A percentile compares a stretch with the other conserved stretches of the same genome.
These are phyloP conservation scores for Gastrodia elata DNA, from an alignment of 106 monocot genomes.

Conservation along the genomic window DNA sequence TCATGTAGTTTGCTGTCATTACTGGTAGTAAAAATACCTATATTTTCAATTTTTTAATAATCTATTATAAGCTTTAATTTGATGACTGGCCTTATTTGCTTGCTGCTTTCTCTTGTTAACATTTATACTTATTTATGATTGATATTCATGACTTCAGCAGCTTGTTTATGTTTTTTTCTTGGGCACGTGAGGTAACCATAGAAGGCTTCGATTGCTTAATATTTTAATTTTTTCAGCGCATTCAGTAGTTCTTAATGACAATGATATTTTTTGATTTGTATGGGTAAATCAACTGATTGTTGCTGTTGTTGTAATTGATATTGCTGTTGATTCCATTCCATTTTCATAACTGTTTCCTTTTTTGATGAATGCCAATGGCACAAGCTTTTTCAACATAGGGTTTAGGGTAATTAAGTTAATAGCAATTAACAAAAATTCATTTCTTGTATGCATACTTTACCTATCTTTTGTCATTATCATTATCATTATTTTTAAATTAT, in stretches of 20 bases:
- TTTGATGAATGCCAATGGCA: neutral
- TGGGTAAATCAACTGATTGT: neutral
- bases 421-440: too few species aligned
- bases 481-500: neutral
- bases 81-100: neutral
- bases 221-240: neutral
- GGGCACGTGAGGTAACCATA: neutral
- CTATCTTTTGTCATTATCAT: neutral
- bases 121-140: neutral
- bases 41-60: neutral
- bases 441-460: neutral
- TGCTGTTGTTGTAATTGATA: neutral
- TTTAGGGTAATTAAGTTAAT: too few species aligned
- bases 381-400: neutral
- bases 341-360: neutral
- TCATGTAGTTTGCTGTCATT: slow-evolving; percentile 4
- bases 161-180: neutral
- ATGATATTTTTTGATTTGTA: neutral
- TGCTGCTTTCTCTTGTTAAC: neutral
- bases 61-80: neutral
- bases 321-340: neutral
- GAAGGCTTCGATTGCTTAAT: neutral
- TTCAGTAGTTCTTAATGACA: neutral
- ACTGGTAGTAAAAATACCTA: neutral
- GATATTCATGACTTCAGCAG: neutral